Evolutionary conservation across 2,329 filamentous ascomycete genomes (phyloP), one percentile per base, ranked within the genome.

Genomic region (Aspergillus clavatus): DNA sequence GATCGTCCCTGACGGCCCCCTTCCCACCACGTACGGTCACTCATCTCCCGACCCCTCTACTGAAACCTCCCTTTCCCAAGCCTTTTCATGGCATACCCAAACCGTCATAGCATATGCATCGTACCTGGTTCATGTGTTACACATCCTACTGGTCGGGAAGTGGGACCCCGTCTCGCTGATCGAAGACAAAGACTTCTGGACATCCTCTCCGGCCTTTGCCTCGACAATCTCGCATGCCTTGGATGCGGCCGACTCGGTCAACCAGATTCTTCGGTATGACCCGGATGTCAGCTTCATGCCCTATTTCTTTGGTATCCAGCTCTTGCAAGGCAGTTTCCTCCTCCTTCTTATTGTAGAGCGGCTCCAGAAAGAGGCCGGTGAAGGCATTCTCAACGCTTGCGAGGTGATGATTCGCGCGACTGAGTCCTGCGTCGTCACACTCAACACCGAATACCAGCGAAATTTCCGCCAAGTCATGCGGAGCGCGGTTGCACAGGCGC

Each of bases 381-480:
- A 87, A 3, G 89, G 83, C 55, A 88, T 95, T 5, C 85, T 91
- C 50, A 85, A 85, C 60, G 89, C 90, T 7, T 95, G 89, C 66
- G 89, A 95, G 74, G 93, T 87, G 3, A 94, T 95, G 56, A 87
- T 95, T 24, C 81, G 89, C 33, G 90, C 90, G 11, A 89, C 95
- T 56, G 90, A 96, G 69, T 89, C 89, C 4, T 95, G 89, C 63
- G 88, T 95, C 16, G 89, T 93, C 46, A 95, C 89, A 8, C 75
- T 95, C 41, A 93, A 88, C 64, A 95, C 89, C 1, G 89, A 95
- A 66, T 96, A 95, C 68, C 90, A 95, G 86, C 80, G 90, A 56
- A 95, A 94, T 69, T 95, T 96, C 72, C 87, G 89, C 57, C 91
- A 90, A 70, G 89, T 95, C 27, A 95, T 96, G 89, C 85, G 89